Percentiles rank a stretch among this genome's conserved stretches.
These are phyloP conservation scores for Kuraishia cidri DNA, from an alignment of 805 yeast species.

Conservation along the genomic window DNA sequence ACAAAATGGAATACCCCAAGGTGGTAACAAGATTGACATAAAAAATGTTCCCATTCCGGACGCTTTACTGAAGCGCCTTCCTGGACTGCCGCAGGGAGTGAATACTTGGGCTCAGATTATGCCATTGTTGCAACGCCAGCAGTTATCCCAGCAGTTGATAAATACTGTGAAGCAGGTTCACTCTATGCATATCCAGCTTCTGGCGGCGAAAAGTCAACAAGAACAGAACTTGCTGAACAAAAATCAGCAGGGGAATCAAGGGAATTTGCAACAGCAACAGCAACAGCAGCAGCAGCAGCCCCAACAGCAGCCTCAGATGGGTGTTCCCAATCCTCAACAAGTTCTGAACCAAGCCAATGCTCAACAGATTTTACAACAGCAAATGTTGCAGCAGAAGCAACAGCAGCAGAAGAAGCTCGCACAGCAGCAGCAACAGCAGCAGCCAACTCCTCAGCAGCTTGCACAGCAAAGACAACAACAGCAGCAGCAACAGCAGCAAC, in stretches of 20 bases:
- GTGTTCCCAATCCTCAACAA: neutral
- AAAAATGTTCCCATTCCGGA: conserved; percentile 68
- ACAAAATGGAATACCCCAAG: conserved; percentile 5
- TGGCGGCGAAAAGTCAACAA: conserved; percentile 5
- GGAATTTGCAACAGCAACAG: conserved; percentile 17
- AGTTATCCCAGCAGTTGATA: conserved; percentile 49
- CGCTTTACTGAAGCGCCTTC: conserved; percentile 53
- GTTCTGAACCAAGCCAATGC: conserved; percentile 3
- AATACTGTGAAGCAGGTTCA: conserved; percentile 59
- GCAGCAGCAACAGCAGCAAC: conserved; percentile 4
- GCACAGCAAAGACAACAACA: conserved; percentile 8
- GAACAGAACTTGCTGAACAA: conserved; percentile 11
- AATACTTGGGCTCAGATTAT: conserved; percentile 78
- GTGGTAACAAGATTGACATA: conserved; percentile 25
- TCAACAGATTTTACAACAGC: conserved; percentile 1
- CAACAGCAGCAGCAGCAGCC: conserved; percentile 10
- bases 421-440: conserved; percentile 9
- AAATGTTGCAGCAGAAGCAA: conserved; percentile 2
- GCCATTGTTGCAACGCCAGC: conserved; percentile 48
- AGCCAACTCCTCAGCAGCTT: conserved; percentile 6
- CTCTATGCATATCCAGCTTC: conserved; percentile 22
- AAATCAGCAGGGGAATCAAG: conserved; percentile 6
- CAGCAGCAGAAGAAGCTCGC: conserved; percentile 5
- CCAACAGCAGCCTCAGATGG: neutral
- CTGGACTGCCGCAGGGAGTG: conserved; percentile 69